Evolutionary conservation across 2,329 filamentous ascomycete species (phyloP).

Genomic region (Aaosphaeria arxii): DNA sequence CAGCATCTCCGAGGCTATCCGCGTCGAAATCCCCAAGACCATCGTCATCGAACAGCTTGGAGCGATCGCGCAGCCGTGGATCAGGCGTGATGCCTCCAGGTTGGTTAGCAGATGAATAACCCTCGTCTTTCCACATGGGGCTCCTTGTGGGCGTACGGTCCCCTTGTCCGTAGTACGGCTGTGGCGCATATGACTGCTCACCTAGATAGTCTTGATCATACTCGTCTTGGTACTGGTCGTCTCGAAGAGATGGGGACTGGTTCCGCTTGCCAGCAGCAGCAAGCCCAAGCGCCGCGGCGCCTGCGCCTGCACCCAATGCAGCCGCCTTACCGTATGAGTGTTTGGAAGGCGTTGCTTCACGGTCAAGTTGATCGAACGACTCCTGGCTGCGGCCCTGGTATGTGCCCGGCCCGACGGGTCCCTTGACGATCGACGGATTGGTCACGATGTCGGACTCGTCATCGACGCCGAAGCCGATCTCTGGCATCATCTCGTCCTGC

Average conservation of each 20-base stretch:
- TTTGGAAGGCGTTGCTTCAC: conserved; percentile 20
- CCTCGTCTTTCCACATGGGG: conserved; percentile 69
- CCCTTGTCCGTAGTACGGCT: conserved; percentile 26
- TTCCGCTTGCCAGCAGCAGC: conserved; percentile 43
- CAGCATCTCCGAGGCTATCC: conserved; percentile 39
- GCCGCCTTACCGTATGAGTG: conserved; percentile 30
- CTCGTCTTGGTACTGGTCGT: conserved; percentile 36
- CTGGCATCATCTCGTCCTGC: conserved; percentile 64
- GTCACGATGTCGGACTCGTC: conserved; percentile 68
- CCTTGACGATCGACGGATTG: conserved; percentile 80
- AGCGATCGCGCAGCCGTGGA: conserved; percentile 38
- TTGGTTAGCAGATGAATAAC: conserved; percentile 79
- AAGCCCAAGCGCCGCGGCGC: conserved; percentile 54
- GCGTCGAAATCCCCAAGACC: conserved; percentile 53
- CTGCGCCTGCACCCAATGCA: conserved; percentile 49
- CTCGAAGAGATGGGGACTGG: conserved; percentile 20
- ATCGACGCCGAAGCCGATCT: conserved; percentile 65
- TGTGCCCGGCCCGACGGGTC: conserved; percentile 60
- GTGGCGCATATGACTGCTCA: conserved; percentile 32
- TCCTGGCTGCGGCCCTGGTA: conserved; percentile 44
- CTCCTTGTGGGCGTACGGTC: conserved; percentile 38
- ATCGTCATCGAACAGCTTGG: conserved; percentile 54
- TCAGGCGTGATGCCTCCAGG: conserved; percentile 49
- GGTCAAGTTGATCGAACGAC: conserved; percentile 19
- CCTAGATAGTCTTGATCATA: conserved; percentile 29